Base-by-base conservation (phyloP, 1,139 yeast genomes). In the Geotrichum cucujoidarum region DNA sequence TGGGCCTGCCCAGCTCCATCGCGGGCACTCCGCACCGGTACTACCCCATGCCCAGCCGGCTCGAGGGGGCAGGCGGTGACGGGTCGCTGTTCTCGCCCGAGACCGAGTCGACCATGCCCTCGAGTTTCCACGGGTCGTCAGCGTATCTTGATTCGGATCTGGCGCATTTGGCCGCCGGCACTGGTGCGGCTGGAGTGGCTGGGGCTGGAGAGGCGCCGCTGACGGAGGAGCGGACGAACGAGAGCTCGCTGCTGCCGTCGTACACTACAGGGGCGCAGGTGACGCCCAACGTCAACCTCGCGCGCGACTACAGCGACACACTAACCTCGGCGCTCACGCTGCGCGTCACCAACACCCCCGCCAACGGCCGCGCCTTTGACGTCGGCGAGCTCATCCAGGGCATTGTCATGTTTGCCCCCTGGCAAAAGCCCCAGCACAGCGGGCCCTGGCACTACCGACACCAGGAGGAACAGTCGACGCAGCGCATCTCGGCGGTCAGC, bases 361-460 rank as follows among this genome's bases (percentile, higher is more conserved):
- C 33, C 14, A 21, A n/a, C 10, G 43, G 29, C 2, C 24, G n/a
- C 38, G 25, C 20, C 5, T 41, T 40, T 31, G 45, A 46, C 22
- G 11, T 41, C 5, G 49, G 49, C 11, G 49, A 46, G 17, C 24
- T 40, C 18, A 41, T 46, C 2, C 49, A 46, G 24, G 49, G 49
- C 2, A 46, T 45, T 10, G 36, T 46, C 3, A 27, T 46, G 40
- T 46, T 40, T 41, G 41, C 45, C 17, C 49, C 49, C n/a, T 46
- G 49, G 49, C 36, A 41, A 31, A 40, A 46, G 29, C n/a, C n/a
- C n/a, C n/a, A n/a, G n/a, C n/a, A n/a, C n/a, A n/a, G n/a, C n/a
- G n/a, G n/a, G n/a, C n/a, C n/a, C n/a, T n/a, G n/a, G n/a, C n/a
- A n/a, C n/a, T n/a, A n/a, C n/a, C n/a, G n/a, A n/a, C n/a, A n/a